Conservation (phyloP, 805 yeast species). For the Ogataea thermomethanolica region DNA sequence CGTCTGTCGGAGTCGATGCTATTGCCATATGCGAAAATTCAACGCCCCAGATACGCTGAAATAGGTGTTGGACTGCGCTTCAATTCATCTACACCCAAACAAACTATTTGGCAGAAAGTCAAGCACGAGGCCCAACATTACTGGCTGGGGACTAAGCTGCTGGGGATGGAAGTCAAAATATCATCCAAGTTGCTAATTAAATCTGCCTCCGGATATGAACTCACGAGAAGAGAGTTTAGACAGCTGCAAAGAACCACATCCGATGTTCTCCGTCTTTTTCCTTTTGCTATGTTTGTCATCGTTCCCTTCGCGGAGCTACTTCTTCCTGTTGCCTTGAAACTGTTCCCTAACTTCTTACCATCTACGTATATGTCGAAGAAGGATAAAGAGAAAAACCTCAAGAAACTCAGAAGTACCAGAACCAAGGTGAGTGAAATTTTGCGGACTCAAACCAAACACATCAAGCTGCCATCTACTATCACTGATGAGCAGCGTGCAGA, state of each 20-base stretch:
- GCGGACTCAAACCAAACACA: conserved; percentile 68
- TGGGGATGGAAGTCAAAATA: conserved; percentile 84
- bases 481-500: conserved; percentile 70
- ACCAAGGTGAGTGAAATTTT: conserved; percentile 56
- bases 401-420: conserved; percentile 56
- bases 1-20: too few species aligned
- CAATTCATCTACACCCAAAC: conserved; percentile 36
- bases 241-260: conserved; percentile 84
- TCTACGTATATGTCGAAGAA: conserved; percentile 76
- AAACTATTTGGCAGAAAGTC: conserved; percentile 73
- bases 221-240: conserved; percentile 83
- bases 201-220: conserved; percentile 83
- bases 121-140: conserved; percentile 88
- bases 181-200: conserved; percentile 78
- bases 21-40: too few species aligned
- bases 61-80: conserved; percentile 1
- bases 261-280: conserved; percentile 83
- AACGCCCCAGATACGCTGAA: too few species aligned
- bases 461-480: conserved; percentile 61
- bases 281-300: conserved; percentile 83
- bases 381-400: conserved; percentile 54
- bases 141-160: conserved; percentile 90
- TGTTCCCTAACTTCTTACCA: conserved; percentile 91
- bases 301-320: conserved; percentile 95
- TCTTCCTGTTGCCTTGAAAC: conserved; percentile 79